phyloP scores from a whole-genome alignment of 169 alveolate genomes.

The Plasmodium vivax region DNA sequence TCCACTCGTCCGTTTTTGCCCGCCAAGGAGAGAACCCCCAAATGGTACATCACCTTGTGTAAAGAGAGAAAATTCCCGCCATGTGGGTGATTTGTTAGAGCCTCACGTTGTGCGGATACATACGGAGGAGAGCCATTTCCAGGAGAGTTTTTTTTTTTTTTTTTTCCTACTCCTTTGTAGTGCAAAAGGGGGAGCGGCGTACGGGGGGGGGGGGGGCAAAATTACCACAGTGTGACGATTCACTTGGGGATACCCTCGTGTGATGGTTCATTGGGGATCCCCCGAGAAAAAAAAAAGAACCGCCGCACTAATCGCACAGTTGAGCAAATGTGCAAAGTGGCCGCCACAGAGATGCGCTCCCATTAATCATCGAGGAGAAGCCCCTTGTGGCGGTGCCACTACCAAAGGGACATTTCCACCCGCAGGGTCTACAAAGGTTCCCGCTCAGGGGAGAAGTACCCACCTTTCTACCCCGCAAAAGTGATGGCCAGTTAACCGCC shows the following conservation, averaged over 20 bases:
- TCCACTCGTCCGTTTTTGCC: neutral
- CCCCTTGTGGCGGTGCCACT: neutral
- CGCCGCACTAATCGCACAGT: neutral
- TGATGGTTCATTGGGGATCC: too few relatives aligned
- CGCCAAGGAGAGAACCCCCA: neutral
- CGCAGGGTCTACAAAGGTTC: neutral
- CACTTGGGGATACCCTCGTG: neutral
- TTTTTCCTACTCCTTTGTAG: neutral
- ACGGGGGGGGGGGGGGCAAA: neutral
- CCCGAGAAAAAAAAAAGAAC: neutral
- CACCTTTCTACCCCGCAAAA: neutral
- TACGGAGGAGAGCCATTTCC: neutral
- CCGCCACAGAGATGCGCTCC: neutral
- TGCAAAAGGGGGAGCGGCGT: neutral
- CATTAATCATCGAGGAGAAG: neutral
- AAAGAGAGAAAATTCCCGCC: neutral
- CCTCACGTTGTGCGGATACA: neutral
- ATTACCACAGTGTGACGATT: neutral
- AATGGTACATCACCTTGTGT: neutral
- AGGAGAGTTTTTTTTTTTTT: neutral
- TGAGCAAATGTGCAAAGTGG: neutral
- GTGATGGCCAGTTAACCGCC: neutral
- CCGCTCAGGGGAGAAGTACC: neutral
- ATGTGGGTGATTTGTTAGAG: neutral
- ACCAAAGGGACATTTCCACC: neutral